These are phyloP conservation scores for Alternaria triticina DNA, from an alignment of 2,329 filamentous ascomycete species.

Conservation along the genomic window DNA sequence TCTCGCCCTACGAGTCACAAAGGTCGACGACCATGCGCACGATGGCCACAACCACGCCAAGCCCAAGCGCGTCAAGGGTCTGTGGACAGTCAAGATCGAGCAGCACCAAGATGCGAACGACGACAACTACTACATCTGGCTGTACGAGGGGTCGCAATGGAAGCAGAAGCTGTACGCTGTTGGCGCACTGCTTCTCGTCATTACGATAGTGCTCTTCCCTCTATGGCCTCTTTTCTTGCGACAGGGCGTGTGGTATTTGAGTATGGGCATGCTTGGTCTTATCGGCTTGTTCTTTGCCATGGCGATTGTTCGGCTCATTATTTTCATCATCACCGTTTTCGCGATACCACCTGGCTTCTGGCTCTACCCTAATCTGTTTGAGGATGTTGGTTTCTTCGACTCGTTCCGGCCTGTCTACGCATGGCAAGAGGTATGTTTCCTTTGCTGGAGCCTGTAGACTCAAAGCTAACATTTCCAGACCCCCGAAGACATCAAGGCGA, in stretches of 20 bases:
- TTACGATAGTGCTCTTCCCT: slow-evolving; percentile 91
- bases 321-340: slow-evolving; percentile 94
- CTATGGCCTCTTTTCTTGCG: slow-evolving; percentile 92
- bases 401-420: slow-evolving; percentile 96
- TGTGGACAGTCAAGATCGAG: slow-evolving; percentile 95
- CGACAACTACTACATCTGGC: slow-evolving; percentile 94
- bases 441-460: background rate
- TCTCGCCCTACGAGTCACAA: slow-evolving; percentile 86
- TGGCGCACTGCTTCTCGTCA: slow-evolving; percentile 81
- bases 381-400: slow-evolving; percentile 98
- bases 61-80: slow-evolving; percentile 88
- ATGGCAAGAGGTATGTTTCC: slow-evolving; percentile 83
- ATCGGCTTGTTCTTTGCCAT: slow-evolving; percentile 95
- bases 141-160: slow-evolving; percentile 92
- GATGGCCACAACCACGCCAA: slow-evolving; percentile 60
- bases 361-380: slow-evolving; percentile 97
- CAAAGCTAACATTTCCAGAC: slow-evolving; percentile 28
- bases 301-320: slow-evolving; percentile 93
- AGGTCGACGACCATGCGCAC: slow-evolving; percentile 79
- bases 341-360: slow-evolving; percentile 85
- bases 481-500: slow-evolving; percentile 52
- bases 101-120: slow-evolving; percentile 90
- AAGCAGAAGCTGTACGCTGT: slow-evolving; percentile 91
- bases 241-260: slow-evolving; percentile 95
- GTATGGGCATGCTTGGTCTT: slow-evolving; percentile 88